Evolutionary conservation across 345 rosid genomes (phyloP), one percentile per base, ranked within the genome.

Genomic region (Rhizophora mangle): DNA sequence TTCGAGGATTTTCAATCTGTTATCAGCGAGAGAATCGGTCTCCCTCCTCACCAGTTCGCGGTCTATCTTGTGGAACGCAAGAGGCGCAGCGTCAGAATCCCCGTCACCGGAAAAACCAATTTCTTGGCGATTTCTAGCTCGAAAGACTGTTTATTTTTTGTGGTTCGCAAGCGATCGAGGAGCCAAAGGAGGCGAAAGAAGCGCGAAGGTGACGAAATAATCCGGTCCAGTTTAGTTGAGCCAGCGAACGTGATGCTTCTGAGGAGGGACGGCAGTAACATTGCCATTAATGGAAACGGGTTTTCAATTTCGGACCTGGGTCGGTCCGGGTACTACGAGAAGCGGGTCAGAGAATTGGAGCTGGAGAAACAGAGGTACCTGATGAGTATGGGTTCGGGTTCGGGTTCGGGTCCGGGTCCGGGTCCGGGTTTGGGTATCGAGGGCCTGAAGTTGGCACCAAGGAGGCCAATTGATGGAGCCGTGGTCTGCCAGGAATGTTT

Each of bases 31-130:
- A 69, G 36, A 58, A 79, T 87, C 49, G 87, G 83, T 0, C 69
- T 87, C 49, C 65, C 86, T 59, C 74, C 88, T 16, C 46, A 64
- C 69, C 89, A 87, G 54, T 74, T 85, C 72, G 64, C 84, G 2
- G 73, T 82, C 63, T 78, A 65, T 64, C 52, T 85, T 54, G 73
- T 64, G 2, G 70, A 80, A 70, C 7, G 39, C 6, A 47, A 63
- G 22, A 64, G 68, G 24, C 30, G 68, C 0, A 65, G 73, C 60
- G 51, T 64, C 18, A 80, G 68, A 47, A 26, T 71, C 6, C 82
- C 74, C 4, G 31, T 86, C 76, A 81, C 84, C 49, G 63, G 60
- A 6, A 81, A 69, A 67, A 54, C 77, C 49, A 71, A 85, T 70
- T 83, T 87, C 72, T 55, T 72, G 19, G 75, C 68, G 19, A 43